Evolutionary conservation across 1,284 basidiomycete species (phyloP).

Genomic region (Boletus semigastroideus): DNA sequence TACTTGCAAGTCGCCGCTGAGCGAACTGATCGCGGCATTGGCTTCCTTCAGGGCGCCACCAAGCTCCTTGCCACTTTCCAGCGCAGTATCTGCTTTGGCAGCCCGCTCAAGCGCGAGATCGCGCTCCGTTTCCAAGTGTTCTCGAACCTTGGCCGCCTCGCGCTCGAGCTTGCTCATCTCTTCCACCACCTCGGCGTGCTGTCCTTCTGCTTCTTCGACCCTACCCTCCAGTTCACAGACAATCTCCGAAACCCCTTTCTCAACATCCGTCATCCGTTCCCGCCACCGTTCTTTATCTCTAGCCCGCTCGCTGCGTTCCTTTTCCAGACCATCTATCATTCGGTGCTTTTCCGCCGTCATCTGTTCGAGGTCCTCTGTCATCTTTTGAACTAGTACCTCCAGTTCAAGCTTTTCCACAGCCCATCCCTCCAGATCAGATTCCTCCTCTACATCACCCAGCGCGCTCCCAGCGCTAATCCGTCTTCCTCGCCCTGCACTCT

Average conservation of each 20-base stretch:
- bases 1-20: conserved; percentile 54
- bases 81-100: conserved; percentile 56
- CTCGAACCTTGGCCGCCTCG: conserved; percentile 46
- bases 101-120: conserved; percentile 56
- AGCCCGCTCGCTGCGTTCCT: conserved; percentile 54
- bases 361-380: conserved; percentile 47
- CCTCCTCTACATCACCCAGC: conserved; percentile 60
- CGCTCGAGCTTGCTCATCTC: conserved; percentile 41
- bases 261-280: conserved; percentile 65
- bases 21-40: conserved; percentile 54
- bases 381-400: conserved; percentile 48
- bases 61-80: conserved; percentile 62
- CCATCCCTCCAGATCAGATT: conserved; percentile 58
- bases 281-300: conserved; percentile 68
- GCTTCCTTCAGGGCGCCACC: conserved; percentile 63
- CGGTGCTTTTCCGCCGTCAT: conserved; percentile 40
- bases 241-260: conserved; percentile 63
- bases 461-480: conserved; percentile 50
- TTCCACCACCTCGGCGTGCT: conserved; percentile 39
- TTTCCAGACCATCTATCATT: conserved; percentile 42
- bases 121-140: conserved; percentile 48
- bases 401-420: conserved; percentile 58
- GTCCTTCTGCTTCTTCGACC: conserved; percentile 50
- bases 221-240: conserved; percentile 63
- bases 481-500: conserved; percentile 31